Base-by-base conservation (phyloP, 1,284 basidiomycete genomes). In the Melampsora americana region DNA sequence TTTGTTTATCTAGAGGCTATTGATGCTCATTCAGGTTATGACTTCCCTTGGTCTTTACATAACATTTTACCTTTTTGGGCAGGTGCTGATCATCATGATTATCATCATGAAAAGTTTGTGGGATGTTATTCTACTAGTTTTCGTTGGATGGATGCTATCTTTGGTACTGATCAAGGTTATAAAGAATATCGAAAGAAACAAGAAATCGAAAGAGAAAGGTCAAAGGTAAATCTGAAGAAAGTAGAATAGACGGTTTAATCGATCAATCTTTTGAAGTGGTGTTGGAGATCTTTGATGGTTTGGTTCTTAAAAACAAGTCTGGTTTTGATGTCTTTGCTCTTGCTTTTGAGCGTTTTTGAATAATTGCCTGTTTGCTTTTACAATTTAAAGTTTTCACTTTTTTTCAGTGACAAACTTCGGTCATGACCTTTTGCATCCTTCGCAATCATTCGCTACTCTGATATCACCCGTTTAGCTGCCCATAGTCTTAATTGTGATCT, bases 61-160 rank as follows among this genome's bases (percentile, higher is more conserved):
- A 90, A 95, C 86, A 90, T 93, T 81, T 78, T 99, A 39, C 95
- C 95, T 3, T 93, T 98, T 88, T 99, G 95, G 95, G 93, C 93
- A 30, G 95, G 96, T 67, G 96, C 95, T 0, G 96, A 99, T 82
- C 95, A 97, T 86, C 95, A 73, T 62, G 62, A 73, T 35, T 73
- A 73, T 46, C 71, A 73, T 26, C 74, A 69, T 53, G 71, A 73
- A 26, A 73, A 73, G 42, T 73, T 73, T 44, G 50, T 73, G 1
- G 71, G 71, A 26, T 73, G 62, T 59, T 95, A 87, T 84, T 90
- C 91, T 23, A 94, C 93, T 42, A 92, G 90, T 20, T 95, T 95
- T 89, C 88, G 93, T 71, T 95, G 92, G 90, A 93, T 91, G 85
- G 93, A 95, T 83, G 87, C 87, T 79, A 84, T 92, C 79, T 89